A percentile compares a stretch with the other conserved stretches of the same genome.
Evolutionary conservation across 768 basidiomycete species (phyloP).

Genomic region (Lactifluus subvellereus): DNA sequence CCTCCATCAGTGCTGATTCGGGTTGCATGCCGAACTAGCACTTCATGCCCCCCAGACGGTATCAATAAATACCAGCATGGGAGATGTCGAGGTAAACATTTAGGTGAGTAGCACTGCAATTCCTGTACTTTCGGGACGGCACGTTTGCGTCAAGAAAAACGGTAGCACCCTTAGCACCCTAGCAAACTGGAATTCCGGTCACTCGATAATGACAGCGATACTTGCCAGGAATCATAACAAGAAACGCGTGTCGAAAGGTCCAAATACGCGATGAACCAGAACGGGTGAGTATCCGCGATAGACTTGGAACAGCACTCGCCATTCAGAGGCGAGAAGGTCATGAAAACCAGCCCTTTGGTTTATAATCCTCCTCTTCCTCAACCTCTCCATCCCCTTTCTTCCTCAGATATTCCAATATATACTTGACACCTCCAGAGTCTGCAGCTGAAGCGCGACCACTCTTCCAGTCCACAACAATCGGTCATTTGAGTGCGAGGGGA

Average conservation of each 20-base stretch:
- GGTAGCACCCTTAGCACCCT: too few species aligned
- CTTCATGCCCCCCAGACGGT: too few species aligned
- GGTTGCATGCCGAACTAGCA: too few species aligned
- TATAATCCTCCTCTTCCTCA: slow-evolving; percentile 39
- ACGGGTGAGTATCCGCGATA: neutral
- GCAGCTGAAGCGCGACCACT: slow-evolving; percentile 60
- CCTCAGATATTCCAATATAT: slow-evolving; percentile 58
- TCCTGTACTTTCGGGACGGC: too few species aligned
- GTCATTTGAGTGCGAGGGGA: slow-evolving; percentile 65
- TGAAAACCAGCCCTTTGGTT: slow-evolving; percentile 53
- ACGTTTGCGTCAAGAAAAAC: neutral
- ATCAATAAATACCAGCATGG: too few species aligned
- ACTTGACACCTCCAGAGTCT: slow-evolving; percentile 61
- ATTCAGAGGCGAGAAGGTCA: slow-evolving; percentile 23
- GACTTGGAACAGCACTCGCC: neutral
- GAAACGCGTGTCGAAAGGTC: neutral
- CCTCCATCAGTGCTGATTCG: too few species aligned
- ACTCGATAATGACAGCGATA: neutral
- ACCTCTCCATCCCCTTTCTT: slow-evolving; percentile 62
- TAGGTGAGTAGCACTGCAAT: too few species aligned
- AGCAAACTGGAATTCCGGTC: neutral
- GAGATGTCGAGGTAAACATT: too few species aligned
- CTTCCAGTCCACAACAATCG: slow-evolving; percentile 74
- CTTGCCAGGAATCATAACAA: neutral
- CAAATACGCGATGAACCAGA: too few species aligned